Conservation (phyloP, 805 yeast genomes). For the Suhomyces emberorum region DNA sequence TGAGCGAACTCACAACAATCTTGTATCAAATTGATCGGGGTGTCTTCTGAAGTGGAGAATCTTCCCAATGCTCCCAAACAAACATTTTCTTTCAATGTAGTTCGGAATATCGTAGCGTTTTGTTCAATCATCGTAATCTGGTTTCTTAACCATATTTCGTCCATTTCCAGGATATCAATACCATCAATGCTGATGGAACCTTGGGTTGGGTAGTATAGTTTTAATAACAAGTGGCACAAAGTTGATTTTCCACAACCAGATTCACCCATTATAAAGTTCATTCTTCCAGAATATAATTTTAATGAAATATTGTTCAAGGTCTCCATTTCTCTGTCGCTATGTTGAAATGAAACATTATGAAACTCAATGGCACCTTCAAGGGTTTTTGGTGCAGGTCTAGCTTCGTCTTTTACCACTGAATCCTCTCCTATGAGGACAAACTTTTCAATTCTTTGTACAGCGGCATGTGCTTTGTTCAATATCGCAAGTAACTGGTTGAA, state of each 20-base stretch:
- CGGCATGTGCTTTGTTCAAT: conserved; percentile 71
- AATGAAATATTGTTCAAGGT: conserved; percentile 50
- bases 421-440: not conserved
- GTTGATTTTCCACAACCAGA: conserved; percentile 97
- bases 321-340: conserved; percentile 52
- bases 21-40: conserved; percentile 19
- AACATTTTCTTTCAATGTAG: conserved; percentile 61
- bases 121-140: conserved; percentile 77
- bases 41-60: conserved; percentile 15
- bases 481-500: conserved; percentile 56
- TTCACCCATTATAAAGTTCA: conserved; percentile 72
- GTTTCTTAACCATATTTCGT: conserved; percentile 50
- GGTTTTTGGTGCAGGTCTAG: not conserved
- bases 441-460: conserved; percentile 38
- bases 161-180: conserved; percentile 39
- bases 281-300: conserved; percentile 40
- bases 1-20: conserved; percentile 53
- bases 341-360: conserved; percentile 56
- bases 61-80: conserved; percentile 41
- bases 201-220: conserved; percentile 46
- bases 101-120: conserved; percentile 60
- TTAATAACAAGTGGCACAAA: conserved; percentile 56
- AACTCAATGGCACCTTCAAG: conserved; percentile 51
- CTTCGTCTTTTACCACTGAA: not conserved
- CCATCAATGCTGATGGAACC: conserved; percentile 67